Percentiles rank a stretch among this genome's conserved stretches.
Conservation (phyloP, 2,329 filamentous ascomycete species). For the Pseudogymnoascus sp. region DNA sequence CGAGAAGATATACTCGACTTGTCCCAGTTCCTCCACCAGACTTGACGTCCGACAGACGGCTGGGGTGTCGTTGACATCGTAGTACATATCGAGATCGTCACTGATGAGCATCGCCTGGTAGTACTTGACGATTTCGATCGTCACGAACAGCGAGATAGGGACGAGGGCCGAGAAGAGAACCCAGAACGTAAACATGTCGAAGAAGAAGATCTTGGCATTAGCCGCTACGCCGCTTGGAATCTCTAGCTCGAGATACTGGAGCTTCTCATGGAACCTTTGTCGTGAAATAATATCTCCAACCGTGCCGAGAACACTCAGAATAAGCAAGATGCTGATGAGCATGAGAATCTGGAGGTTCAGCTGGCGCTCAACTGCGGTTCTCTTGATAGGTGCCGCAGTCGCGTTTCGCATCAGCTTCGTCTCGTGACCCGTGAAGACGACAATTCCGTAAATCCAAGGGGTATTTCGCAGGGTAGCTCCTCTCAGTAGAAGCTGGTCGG, state of each 20-base stretch:
- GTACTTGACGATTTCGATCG: slow-evolving; percentile 95
- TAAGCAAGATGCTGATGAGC: slow-evolving; percentile 75
- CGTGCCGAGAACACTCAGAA: slow-evolving; percentile 82
- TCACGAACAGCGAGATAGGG: slow-evolving; percentile 96
- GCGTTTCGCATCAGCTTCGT: slow-evolving; percentile 99
- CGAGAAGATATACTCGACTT: slow-evolving; percentile 98
- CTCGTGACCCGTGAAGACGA: slow-evolving; percentile 96
- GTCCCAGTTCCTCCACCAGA: slow-evolving; percentile 91
- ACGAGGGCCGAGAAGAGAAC: slow-evolving; percentile 94
- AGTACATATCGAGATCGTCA: slow-evolving; percentile 95
- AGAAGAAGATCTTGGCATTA: slow-evolving; percentile 74
- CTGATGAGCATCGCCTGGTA: slow-evolving; percentile 97
- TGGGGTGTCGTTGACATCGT: slow-evolving; percentile 89
- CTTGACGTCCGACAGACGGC: slow-evolving; percentile 95
- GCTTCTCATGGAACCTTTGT: slow-evolving; percentile 51
- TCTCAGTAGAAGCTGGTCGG: slow-evolving; percentile 86
- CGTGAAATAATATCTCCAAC: slow-evolving; percentile 82
- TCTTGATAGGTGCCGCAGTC: slow-evolving; percentile 93
- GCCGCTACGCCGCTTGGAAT: slow-evolving; percentile 45
- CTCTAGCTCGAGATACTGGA: slow-evolving; percentile 67
- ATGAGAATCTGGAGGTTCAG: slow-evolving; percentile 91
- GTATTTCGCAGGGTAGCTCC: slow-evolving; percentile 93
- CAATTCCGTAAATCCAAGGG: slow-evolving; percentile 91
- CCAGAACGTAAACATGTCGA: slow-evolving; percentile 97
- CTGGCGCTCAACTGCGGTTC: slow-evolving; percentile 88